Percentiles rank a stretch among this genome's conserved stretches.
Evolutionary conservation across 139 green algal species (phyloP).

Genomic region (Desmodesmus armatus): DNA sequence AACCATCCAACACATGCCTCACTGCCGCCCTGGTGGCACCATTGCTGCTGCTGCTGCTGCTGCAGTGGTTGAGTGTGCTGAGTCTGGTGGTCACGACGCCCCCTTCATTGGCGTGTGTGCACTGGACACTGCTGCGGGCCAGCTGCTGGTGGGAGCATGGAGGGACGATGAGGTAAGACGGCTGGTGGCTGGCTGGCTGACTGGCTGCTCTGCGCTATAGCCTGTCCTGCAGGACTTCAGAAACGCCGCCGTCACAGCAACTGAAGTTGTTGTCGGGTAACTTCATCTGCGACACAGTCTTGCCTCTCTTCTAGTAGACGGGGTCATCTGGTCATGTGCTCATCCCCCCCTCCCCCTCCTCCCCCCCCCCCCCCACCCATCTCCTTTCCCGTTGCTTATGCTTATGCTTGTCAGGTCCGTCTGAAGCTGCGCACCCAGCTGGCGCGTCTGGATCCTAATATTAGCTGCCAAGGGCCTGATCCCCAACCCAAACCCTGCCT

Average conservation of each 20-base stretch:
- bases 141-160: slow-evolving; percentile 57
- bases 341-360: too few species aligned
- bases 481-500: too few species aligned
- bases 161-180: slow-evolving; percentile 72
- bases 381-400: neutral
- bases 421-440: slow-evolving; percentile 78
- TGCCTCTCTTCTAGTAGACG: neutral
- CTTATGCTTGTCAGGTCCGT: slow-evolving; percentile 1
- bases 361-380: neutral
- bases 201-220: too few species aligned
- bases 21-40: neutral
- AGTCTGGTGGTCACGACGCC: slow-evolving; percentile 13
- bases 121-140: slow-evolving; percentile 57
- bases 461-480: too few species aligned
- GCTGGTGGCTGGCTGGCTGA: too few species aligned
- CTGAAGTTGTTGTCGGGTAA: too few species aligned
- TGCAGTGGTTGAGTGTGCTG: slow-evolving; percentile 46
- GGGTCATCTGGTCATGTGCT: neutral
- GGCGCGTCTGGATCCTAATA: slow-evolving; percentile 76
- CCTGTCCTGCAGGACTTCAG: too few species aligned
- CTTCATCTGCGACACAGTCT: too few species aligned
- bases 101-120: slow-evolving; percentile 74
- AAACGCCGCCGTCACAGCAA: too few species aligned
- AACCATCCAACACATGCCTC: too few species aligned
- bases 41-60: slow-evolving; percentile 9